Evolutionary conservation across 106 monocot genomes (phyloP), one percentile per base, ranked within the genome.

Genomic region (Chionographis japonica): DNA sequence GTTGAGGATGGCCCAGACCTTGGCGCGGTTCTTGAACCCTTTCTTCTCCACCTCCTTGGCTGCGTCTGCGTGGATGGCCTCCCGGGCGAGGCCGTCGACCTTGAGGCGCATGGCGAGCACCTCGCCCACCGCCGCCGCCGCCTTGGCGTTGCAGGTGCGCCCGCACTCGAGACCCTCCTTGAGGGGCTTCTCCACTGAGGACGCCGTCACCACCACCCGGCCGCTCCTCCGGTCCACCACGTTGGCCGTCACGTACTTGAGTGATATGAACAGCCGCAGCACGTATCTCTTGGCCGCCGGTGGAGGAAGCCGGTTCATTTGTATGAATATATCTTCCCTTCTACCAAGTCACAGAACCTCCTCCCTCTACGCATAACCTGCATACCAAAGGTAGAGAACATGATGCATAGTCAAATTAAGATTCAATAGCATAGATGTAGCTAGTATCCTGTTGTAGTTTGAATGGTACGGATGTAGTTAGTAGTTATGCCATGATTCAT

Each of bases 211-310:
- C 15, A 81, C 83, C 12, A 99, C 70, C 35, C 78, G 73, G 3
- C 98, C 93, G 73, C 66, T 77, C 54, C 65, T 72, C 37, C 90
- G 75, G 68, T 99, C 98, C 8, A 93, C 81, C 2, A 99, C 90
- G 69, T 99, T 99, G 60, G 98, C 92, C 1, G 98, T 99, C 41
- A 99, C 75, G 75, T 81, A 84, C 77, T 99, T 99, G 83, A 93
- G 90, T 19, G 98, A 99, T 65, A 99, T 93, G 90, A 99, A 99
- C 6, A 99, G 72, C 2, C 98, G 83, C 65, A 99, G 79, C 14
- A 93, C 85, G 66, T 83, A 99, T 46, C 94, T 66, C 87, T 90
- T 94, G 16, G 72, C 36, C 54, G 38, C 41, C 38, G 75, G 62
- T 10, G 75, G 41, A 41, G 80, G 63, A 8, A 76, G 41, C 10